Base-by-base conservation (phyloP, 768 basidiomycete species). In the Mycena venus region DNA sequence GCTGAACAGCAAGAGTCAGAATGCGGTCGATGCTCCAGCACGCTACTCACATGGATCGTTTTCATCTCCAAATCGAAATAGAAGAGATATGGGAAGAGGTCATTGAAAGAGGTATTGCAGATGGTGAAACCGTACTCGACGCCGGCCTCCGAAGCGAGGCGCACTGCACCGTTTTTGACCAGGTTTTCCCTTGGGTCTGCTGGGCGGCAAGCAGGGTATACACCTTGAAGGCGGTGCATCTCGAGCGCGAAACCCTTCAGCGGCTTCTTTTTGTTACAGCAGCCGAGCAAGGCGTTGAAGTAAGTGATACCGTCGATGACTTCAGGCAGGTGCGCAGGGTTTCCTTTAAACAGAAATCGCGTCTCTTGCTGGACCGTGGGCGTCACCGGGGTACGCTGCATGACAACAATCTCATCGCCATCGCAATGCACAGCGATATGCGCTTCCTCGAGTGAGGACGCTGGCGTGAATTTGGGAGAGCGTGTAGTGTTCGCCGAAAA, bases 111-210 rank as follows among this genome's bases (percentile, higher is more conserved):
- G n/a, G n/a, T 38, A 34, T 62, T 70, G n/a, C 47, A 34, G 14
- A 70, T 53, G 47, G 40, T 70, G 59, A 70, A 51, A 15, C 68
- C 68, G 32, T 70, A 70, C 32, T 23, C 42, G 19, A 31, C 56
- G 15, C 12, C 53, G 3, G 7, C 12, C 3, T 38, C 12, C 6
- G 56, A 49, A 2, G 21, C 14, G 19, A 68, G 11, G 2, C 29
- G 38, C 4, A 36, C 67, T 21, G 21, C 67, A 12, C 27, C 29
- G 31, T 23, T 27, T 5, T 3, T 9, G n/a, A 70, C 32, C 44
- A 70, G 1, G 58, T 70, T 70, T 23, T 53, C 25, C 21, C 3
- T 17, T 29, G 36, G 23, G 29, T 69, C 68, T 8, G n/a, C n/a
- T n/a, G 68, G 68, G 58, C 36, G 32, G 42, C 68, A 58, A 0